Conservation (phyloP, 495 filamentous ascomycete genomes). For the Friedmanniomyces simplex region DNA sequence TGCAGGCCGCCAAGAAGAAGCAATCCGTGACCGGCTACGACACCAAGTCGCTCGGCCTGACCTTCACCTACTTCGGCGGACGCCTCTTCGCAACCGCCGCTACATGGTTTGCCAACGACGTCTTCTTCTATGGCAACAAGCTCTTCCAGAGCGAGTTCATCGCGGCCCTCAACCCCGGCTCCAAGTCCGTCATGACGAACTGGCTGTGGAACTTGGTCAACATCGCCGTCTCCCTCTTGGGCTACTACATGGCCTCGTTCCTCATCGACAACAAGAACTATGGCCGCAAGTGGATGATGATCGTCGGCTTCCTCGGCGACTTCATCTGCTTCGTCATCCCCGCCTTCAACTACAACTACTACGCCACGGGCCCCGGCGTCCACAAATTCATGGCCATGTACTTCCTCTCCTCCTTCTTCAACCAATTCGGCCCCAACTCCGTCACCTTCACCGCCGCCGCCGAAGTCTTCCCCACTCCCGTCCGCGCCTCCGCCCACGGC, state of each 20-base stretch:
- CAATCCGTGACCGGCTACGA: conserved; percentile 79
- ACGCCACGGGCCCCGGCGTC: conserved; percentile 52
- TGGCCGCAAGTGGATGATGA: conserved; percentile 86
- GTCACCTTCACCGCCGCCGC: conserved; percentile 88
- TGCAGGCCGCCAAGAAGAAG: conserved; percentile 71
- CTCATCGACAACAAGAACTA: conserved; percentile 87
- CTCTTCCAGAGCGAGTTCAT: conserved; percentile 89
- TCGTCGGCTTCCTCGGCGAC: conserved; percentile 73
- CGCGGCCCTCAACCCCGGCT: conserved; percentile 50
- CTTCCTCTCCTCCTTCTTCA: conserved; percentile 89
- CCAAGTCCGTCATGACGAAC: conserved; percentile 58
- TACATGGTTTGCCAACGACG: conserved; percentile 78
- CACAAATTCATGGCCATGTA: conserved; percentile 84
- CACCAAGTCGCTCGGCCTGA: conserved; percentile 60
- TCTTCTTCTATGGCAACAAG: conserved; percentile 98
- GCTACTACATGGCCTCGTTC: conserved; percentile 75
- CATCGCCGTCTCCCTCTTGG: conserved; percentile 65
- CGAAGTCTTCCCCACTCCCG: conserved; percentile 80
- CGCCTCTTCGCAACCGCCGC: conserved; percentile 76
- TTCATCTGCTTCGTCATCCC: conserved; percentile 83
- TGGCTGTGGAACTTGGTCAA: conserved; percentile 92
- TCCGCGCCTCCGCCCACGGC: conserved; percentile 84
- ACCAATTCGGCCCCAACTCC: conserved; percentile 88
- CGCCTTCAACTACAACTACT: conserved; percentile 75
- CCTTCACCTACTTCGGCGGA: conserved; percentile 67